A percentile compares a stretch with the other conserved stretches of the same genome.
Evolutionary conservation across 768 basidiomycete species (phyloP).

Genomic region (Lyophyllum decastes): DNA sequence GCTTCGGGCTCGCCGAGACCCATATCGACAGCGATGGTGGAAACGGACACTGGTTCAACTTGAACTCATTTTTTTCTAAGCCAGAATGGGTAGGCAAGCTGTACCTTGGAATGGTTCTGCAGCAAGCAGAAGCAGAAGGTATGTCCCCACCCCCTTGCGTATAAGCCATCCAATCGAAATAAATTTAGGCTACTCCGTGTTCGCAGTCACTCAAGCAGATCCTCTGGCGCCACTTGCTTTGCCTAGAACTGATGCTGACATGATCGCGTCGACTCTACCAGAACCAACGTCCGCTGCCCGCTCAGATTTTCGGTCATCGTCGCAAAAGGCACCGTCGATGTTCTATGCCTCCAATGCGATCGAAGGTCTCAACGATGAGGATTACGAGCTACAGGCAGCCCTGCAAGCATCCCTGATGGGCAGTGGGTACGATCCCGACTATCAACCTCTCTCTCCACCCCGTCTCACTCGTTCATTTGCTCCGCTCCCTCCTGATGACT

Average conservation of each 20-base stretch:
- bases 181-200: conserved; percentile 73
- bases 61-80: conserved; percentile 69
- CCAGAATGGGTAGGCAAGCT: conserved; percentile 86
- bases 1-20: conserved; percentile 64
- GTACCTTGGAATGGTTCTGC: conserved; percentile 83
- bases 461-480: conserved; percentile 28
- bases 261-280: conserved; percentile 63
- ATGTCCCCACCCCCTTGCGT: conserved; percentile 14
- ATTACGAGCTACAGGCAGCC: conserved; percentile 85
- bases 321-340: conserved; percentile 3
- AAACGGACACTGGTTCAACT: conserved; percentile 49
- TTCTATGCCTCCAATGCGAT: conserved; percentile 11
- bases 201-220: conserved; percentile 71
- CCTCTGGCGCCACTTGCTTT: conserved; percentile 52
- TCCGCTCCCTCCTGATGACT: conserved; percentile 14
- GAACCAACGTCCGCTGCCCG: conserved; percentile 35
- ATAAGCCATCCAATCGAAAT: background rate
- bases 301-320: conserved; percentile 8
- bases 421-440: conserved; percentile 11
- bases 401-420: conserved; percentile 75
- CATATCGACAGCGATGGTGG: conserved; percentile 36
- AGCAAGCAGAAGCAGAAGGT: conserved; percentile 88
- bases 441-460: conserved; percentile 22
- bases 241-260: conserved; percentile 70
- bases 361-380: conserved; percentile 74